phyloP scores from a whole-genome alignment of 768 basidiomycete species.

The Thelephora ganbajun region DNA sequence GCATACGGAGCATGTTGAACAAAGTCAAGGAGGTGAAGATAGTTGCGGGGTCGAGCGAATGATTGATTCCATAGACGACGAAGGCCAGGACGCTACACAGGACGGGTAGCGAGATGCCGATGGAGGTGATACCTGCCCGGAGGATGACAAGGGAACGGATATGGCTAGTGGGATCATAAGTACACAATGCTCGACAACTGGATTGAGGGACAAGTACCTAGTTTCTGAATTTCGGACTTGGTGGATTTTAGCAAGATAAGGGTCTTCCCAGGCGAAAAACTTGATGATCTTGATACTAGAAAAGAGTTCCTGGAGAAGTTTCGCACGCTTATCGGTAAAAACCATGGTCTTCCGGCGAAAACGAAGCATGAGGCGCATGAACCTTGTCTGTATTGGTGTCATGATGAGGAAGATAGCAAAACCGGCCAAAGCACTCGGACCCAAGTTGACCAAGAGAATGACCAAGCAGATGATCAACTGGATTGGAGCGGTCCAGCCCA shows the following conservation, averaged over 20 bases:
- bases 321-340: constrained; percentile 87
- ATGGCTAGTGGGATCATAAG: constrained; percentile 24
- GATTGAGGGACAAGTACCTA: constrained; percentile 25
- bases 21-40: constrained; percentile 79
- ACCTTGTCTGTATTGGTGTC: constrained; percentile 56
- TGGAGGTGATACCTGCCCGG: constrained; percentile 51
- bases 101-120: constrained; percentile 59
- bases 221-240: constrained; percentile 64
- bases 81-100: constrained; percentile 70
- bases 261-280: constrained; percentile 78
- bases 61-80: constrained; percentile 66
- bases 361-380: constrained; percentile 62
- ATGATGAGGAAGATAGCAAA: constrained; percentile 52
- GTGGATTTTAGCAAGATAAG: constrained; percentile 63
- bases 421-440: constrained; percentile 40
- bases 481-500: constrained; percentile 66
- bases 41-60: constrained; percentile 49
- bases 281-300: constrained; percentile 90
- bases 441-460: constrained; percentile 61
- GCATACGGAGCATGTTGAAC: constrained; percentile 73
- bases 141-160: constrained; percentile 55
- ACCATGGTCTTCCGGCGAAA: constrained; percentile 63
- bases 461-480: constrained; percentile 67
- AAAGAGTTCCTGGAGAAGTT: constrained; percentile 78
- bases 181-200: constrained; percentile 3